Base-by-base conservation (phyloP, 2,329 filamentous ascomycete genomes). In the Fusarium sororula region DNA sequence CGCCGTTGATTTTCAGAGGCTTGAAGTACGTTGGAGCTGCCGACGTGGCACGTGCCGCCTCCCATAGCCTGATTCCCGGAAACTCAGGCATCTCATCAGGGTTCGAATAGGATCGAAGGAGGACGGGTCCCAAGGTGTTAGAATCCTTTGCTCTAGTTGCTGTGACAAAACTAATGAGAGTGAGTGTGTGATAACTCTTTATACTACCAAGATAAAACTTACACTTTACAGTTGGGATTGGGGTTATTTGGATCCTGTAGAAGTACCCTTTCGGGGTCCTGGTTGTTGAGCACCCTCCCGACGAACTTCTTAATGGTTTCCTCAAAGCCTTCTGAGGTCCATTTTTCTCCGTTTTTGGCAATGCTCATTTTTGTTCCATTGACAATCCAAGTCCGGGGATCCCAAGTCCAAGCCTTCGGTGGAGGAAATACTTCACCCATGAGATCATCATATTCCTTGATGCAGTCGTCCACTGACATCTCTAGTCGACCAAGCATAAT, bases 121-220 rank as follows among this genome's bases (percentile, higher is more conserved):
- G 41, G 22, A 42, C 41, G 5, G 41, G 41, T 2, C 22, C 41
- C 13, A 42, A 17, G 12, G 1, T n/a, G 17, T 42, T 42, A 6
- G 41, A 9, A 1, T 1, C 22, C 22, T 6, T 42, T 42, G 0
- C 22, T n/a, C n/a, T 42, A 6, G 8, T 0, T 1, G 41, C 41
- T 0, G 41, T 42, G 41, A 42, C 41, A 17, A 42, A 42, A 0
- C 41, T 42, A 1, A 24, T 0, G 3, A 9, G n/a, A 22, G 22
- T 42, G 41, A 42, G 41, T 42, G n/a, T n/a, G n/a, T n/a, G n/a
- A n/a, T n/a, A n/a, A n/a, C 13, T 24, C 41, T 12, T n/a, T 5
- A 5, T 26, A 26, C 4, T 26, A 26, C 5, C 24, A 5, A 15
- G n/a, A 24, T 24, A 24, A 24, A 17, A 42, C 41, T 42, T 24